These are phyloP conservation scores for Capsicum rhomboideum DNA, from an alignment of 257 asterid species.

Conservation along the genomic window DNA sequence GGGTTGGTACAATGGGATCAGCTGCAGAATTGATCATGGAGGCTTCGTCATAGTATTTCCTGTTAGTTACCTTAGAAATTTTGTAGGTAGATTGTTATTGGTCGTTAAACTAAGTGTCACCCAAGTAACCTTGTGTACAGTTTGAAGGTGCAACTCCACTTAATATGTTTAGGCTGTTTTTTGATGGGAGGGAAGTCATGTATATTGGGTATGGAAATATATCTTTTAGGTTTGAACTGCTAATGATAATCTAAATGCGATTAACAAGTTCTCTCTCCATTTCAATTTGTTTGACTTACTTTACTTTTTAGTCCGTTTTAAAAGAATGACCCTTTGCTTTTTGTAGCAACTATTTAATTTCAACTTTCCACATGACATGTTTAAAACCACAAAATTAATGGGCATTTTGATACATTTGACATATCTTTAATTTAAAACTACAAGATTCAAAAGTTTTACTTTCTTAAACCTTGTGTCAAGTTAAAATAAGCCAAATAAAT, in stretches of 20 bases:
- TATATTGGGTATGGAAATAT: background rate
- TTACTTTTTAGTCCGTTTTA: no score
- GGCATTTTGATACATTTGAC: no score
- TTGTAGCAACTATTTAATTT: no score
- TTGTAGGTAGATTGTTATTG: slow-evolving; percentile 28
- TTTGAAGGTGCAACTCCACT: background rate
- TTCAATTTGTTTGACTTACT: no score
- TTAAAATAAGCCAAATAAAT: no score
- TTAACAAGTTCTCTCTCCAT: background rate
- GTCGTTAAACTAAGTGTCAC: slow-evolving; percentile 3
- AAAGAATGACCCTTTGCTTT: no score
- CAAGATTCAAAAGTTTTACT: no score
- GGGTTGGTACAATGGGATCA: slow-evolving; percentile 67
- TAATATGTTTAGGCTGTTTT: background rate
- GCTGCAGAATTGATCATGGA: slow-evolving; percentile 72
- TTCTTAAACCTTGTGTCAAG: no score
- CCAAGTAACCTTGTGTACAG: slow-evolving; percentile 7
- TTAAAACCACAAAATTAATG: no score
- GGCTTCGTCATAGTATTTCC: slow-evolving; percentile 17
- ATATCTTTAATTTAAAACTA: no score
- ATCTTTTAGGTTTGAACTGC: background rate
- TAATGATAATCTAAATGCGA: background rate
- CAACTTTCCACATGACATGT: no score
- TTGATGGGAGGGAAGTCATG: background rate
- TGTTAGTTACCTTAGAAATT: slow-evolving; percentile 15